phyloP scores from a whole-genome alignment of 2,329 filamentous ascomycete genomes.

The Nemania diffusa region DNA sequence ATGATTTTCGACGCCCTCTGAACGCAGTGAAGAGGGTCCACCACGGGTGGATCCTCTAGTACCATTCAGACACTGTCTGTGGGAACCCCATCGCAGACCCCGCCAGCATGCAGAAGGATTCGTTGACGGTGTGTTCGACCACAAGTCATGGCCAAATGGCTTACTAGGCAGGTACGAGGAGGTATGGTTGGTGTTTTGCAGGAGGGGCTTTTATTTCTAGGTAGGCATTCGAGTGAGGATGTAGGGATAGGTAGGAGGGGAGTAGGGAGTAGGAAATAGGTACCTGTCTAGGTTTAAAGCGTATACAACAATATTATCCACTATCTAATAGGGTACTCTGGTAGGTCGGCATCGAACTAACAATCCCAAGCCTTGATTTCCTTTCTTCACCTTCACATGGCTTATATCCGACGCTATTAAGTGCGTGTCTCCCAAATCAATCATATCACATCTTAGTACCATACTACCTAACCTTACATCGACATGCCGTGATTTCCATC shows the following conservation, averaged over 20 bases:
- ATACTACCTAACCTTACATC: too few species aligned
- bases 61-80: slow-evolving; percentile 1
- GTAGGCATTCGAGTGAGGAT: too few species aligned
- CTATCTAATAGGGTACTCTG: too few species aligned
- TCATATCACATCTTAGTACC: slow-evolving; percentile 3
- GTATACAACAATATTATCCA: too few species aligned
- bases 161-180: slow-evolving; percentile 22
- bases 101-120: slow-evolving; percentile 28
- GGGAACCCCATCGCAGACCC: slow-evolving; percentile 13
- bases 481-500: background rate
- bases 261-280: too few species aligned
- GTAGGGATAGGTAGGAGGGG: too few species aligned
- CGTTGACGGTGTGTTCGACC: slow-evolving; percentile 10
- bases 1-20: too few species aligned
- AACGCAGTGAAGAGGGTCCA: too few species aligned
- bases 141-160: slow-evolving; percentile 13
- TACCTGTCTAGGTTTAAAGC: too few species aligned
- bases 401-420: slow-evolving; percentile 13
- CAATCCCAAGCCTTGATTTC: background rate
- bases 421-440: background rate
- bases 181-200: slow-evolving; percentile 19
- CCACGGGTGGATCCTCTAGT: too few species aligned
- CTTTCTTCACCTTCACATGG: slow-evolving; percentile 15
- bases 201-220: background rate
- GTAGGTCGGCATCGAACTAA: too few species aligned